Conservation (phyloP, 495 filamentous ascomycete species). For the Astrothelium subdiscretum region DNA sequence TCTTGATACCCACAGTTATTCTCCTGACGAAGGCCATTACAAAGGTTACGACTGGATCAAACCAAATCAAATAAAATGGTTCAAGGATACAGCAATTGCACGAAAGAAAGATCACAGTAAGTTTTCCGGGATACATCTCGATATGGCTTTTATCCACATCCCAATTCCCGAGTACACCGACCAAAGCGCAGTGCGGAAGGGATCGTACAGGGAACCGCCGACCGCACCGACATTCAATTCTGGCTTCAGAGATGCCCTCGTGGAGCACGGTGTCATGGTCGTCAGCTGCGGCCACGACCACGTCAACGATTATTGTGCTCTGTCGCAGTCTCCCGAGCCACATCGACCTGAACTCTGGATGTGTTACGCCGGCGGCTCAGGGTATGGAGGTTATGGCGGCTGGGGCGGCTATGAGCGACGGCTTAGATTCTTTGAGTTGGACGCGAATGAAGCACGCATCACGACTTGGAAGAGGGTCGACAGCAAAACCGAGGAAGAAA, state of each 20-base stretch:
- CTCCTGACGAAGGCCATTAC: slow-evolving; percentile 76
- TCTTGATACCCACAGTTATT: slow-evolving; percentile 86
- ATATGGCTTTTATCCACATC: slow-evolving; percentile 96
- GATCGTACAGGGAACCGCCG: slow-evolving; percentile 58
- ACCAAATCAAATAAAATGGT: slow-evolving; percentile 87
- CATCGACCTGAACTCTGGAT: slow-evolving; percentile 74
- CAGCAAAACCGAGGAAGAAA: slow-evolving; percentile 49
- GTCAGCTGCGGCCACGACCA: slow-evolving; percentile 94
- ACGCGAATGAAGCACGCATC: slow-evolving; percentile 76
- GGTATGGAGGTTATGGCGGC: slow-evolving; percentile 90
- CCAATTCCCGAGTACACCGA: slow-evolving; percentile 77
- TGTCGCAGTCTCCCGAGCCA: slow-evolving; percentile 30
- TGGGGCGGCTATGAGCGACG: slow-evolving; percentile 76
- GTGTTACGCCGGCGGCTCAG: slow-evolving; percentile 85
- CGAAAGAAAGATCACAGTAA: slow-evolving; percentile 60
- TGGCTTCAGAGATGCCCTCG: slow-evolving; percentile 73
- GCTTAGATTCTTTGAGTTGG: slow-evolving; percentile 81
- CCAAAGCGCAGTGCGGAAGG: slow-evolving; percentile 38
- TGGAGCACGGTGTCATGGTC: slow-evolving; percentile 70
- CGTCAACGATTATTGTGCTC: slow-evolving; percentile 88
- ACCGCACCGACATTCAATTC: slow-evolving; percentile 85
- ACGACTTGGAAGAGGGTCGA: slow-evolving; percentile 88
- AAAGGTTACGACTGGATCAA: slow-evolving; percentile 95
- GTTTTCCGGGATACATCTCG: slow-evolving; percentile 86
- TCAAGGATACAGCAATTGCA: slow-evolving; percentile 58